These are phyloP conservation scores for Leucocoprinus birnbaumii DNA, from an alignment of 768 basidiomycete species.

Conservation along the genomic window DNA sequence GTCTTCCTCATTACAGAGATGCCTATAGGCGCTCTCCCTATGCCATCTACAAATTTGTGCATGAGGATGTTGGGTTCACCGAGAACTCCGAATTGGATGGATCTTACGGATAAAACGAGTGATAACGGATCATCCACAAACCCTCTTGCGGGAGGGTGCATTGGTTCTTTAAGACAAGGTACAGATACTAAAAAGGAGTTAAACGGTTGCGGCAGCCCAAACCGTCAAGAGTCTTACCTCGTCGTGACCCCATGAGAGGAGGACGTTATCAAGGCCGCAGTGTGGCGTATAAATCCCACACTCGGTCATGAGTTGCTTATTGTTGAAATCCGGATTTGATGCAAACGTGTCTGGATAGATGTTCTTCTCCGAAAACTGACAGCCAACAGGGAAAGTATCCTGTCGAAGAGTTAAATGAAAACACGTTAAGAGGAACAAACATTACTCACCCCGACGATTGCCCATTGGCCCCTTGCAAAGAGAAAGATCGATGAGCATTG, in stretches of 20 bases:
- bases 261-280: constrained; percentile 83
- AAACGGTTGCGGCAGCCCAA: constrained; percentile 10
- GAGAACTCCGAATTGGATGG: neutral
- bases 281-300: constrained; percentile 75
- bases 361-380: constrained; percentile 81
- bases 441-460: constrained; percentile 78
- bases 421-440: constrained; percentile 12
- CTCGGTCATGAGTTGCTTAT: constrained; percentile 66
- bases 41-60: constrained; percentile 62
- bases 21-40: constrained; percentile 79
- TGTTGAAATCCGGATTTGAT: constrained; percentile 64
- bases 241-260: constrained; percentile 91
- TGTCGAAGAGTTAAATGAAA: constrained; percentile 16
- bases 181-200: constrained; percentile 61
- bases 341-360: constrained; percentile 79
- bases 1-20: constrained; percentile 77
- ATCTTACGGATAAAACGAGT: constrained; percentile 79
- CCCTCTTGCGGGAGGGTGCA: constrained; percentile 77
- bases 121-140: constrained; percentile 90
- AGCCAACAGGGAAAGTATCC: constrained; percentile 75
- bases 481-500: neutral
- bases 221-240: constrained; percentile 47
- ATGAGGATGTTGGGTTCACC: neutral
- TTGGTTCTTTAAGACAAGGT: constrained; percentile 81
- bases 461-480: constrained; percentile 88